Evolutionary conservation across 495 filamentous ascomycete genomes (phyloP).

Genomic region (Neurospora sp.): DNA sequence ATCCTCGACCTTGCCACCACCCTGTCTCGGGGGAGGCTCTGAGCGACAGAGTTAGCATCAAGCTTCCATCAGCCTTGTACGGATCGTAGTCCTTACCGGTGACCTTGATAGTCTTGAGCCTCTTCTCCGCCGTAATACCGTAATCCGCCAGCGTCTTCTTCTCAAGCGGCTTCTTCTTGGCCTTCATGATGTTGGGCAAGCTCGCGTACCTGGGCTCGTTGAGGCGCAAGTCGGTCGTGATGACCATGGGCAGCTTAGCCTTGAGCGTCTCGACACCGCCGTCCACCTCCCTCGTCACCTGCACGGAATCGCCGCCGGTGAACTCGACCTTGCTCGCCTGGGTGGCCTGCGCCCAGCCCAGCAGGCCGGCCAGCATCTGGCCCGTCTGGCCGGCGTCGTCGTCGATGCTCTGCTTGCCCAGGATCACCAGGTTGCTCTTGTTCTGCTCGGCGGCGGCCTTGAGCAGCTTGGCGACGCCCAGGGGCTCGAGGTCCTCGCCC

Average conservation of each 20-base stretch:
- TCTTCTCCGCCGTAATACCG: conserved; percentile 58
- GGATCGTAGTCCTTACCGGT: conserved; percentile 48
- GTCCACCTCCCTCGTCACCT: conserved; percentile 85
- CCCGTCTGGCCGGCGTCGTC: conserved; percentile 94
- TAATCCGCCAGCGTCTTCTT: conserved; percentile 80
- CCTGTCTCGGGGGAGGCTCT: conserved; percentile 84
- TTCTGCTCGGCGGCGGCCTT: conserved; percentile 65
- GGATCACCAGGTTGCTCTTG: conserved; percentile 78
- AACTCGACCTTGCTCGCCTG: conserved; percentile 78
- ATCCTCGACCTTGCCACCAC: conserved; percentile 93
- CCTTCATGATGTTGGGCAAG: conserved; percentile 99
- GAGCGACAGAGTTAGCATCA: background rate
- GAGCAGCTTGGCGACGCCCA: conserved; percentile 83
- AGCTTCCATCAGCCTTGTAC: background rate
- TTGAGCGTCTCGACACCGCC: conserved; percentile 85
- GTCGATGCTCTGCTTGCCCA: conserved; percentile 97
- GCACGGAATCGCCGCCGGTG: conserved; percentile 46
- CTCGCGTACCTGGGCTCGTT: conserved; percentile 94
- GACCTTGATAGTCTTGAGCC: conserved; percentile 82
- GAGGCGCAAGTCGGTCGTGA: conserved; percentile 89
- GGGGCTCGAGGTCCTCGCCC: conserved; percentile 67
- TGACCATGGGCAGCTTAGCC: conserved; percentile 74
- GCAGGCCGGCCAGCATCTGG: conserved; percentile 89
- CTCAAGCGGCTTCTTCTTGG: conserved; percentile 97
- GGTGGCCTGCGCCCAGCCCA: conserved; percentile 90